A percentile compares a stretch with the other conserved stretches of the same genome.
Conservation (phyloP, 2,329 filamentous ascomycete species). For the Malbranchea cinnamomea region DNA sequence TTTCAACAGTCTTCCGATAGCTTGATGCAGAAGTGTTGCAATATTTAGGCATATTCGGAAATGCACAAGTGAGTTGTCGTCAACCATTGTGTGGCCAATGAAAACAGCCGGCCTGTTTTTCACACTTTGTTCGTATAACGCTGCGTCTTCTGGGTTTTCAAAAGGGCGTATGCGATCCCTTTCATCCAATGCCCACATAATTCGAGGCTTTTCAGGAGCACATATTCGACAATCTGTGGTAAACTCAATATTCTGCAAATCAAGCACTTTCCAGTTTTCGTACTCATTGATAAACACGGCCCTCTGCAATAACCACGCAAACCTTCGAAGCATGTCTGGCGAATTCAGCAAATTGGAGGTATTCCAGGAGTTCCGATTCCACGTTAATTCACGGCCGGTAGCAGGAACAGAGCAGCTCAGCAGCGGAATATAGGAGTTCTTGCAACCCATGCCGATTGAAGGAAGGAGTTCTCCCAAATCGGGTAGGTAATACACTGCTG, state of each 20-base stretch:
- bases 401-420: conserved; percentile 15
- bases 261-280: conserved; percentile 16
- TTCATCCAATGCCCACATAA: conserved; percentile 20
- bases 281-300: conserved; percentile 15
- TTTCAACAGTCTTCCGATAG: conserved; percentile 15
- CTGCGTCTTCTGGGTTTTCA: conserved; percentile 38
- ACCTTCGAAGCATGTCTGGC: conserved; percentile 12
- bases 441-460: conserved; percentile 14
- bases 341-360: conserved; percentile 16
- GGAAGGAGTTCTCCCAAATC: conserved; percentile 8
- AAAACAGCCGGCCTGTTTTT: conserved; percentile 34
- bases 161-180: conserved; percentile 25
- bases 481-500: conserved; percentile 13
- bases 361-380: conserved; percentile 14
- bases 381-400: conserved; percentile 9
- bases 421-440: conserved; percentile 19
- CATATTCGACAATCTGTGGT: conserved; percentile 16
- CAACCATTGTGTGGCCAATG: conserved; percentile 22
- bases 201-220: conserved; percentile 18
- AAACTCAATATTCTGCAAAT: not conserved
- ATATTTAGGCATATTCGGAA: conserved; percentile 27
- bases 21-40: conserved; percentile 23
- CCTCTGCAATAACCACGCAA: conserved; percentile 21
- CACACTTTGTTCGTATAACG: conserved; percentile 34
- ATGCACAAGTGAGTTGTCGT: conserved; percentile 17